Percentiles rank a stretch among this genome's conserved stretches.
These are phyloP conservation scores for Chrysophaeum taylorii DNA, from an alignment of 352 stramenopile genomes.

Conservation along the genomic window DNA sequence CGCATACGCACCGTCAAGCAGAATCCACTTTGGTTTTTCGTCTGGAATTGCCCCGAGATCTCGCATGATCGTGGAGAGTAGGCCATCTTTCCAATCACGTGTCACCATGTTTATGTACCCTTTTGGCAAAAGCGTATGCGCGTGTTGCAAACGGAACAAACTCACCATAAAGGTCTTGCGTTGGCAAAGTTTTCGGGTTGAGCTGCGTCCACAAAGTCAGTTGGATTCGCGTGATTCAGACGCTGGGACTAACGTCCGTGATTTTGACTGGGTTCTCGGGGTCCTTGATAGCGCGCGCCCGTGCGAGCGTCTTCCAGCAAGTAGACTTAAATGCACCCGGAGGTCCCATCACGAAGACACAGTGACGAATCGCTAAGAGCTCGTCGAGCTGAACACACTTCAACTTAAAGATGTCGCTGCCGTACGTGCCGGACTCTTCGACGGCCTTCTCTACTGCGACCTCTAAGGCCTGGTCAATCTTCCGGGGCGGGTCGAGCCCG, in stretches of 20 bases:
- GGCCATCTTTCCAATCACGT: slow-evolving; percentile 77
- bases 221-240: too few relatives aligned
- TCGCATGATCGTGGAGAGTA: slow-evolving; percentile 64
- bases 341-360: slow-evolving; percentile 84
- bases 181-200: slow-evolving; percentile 82
- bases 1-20: too few relatives aligned
- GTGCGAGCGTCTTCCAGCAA: slow-evolving; percentile 77
- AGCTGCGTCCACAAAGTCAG: too few relatives aligned
- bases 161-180: slow-evolving; percentile 80
- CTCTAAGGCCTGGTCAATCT: slow-evolving; percentile 78
- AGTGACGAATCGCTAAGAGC: slow-evolving; percentile 82
- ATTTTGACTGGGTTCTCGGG: slow-evolving; percentile 37
- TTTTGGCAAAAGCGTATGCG: too few relatives aligned
- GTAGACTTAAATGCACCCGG: slow-evolving; percentile 78
- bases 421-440: slow-evolving; percentile 66
- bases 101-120: slow-evolving; percentile 81
- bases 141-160: too few relatives aligned
- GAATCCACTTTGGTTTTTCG: slow-evolving; percentile 72
- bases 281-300: slow-evolving; percentile 46
- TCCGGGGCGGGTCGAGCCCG: slow-evolving; percentile 67
- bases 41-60: slow-evolving; percentile 69
- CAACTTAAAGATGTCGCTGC: slow-evolving; percentile 70
- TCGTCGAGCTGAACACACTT: slow-evolving; percentile 84
- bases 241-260: too few relatives aligned
- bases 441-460: slow-evolving; percentile 68